These are phyloP conservation scores for Pisolithus thermaeus DNA, from an alignment of 1,284 basidiomycete species.

Conservation along the genomic window DNA sequence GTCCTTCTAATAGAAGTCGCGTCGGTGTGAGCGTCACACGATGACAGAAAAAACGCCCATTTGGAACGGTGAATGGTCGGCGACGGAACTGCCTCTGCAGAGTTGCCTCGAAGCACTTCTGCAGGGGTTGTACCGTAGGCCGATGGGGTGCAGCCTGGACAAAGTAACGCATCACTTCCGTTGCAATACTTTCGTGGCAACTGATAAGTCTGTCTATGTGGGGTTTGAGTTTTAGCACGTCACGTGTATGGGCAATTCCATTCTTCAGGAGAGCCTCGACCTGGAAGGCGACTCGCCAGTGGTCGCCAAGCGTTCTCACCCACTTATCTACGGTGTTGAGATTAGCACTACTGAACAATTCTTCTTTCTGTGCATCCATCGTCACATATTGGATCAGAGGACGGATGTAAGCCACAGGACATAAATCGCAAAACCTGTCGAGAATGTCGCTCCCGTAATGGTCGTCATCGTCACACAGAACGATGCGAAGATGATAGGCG, in stretches of 20 bases:
- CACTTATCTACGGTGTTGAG: conserved; percentile 41
- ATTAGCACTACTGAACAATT: conserved; percentile 44
- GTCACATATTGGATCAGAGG: conserved; percentile 26
- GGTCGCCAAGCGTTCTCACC: conserved; percentile 29
- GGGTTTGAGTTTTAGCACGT: conserved; percentile 42
- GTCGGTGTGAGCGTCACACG: conserved; percentile 70
- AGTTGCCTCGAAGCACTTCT: conserved; percentile 44
- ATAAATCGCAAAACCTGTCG: conserved; percentile 44
- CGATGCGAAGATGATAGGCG: conserved; percentile 58
- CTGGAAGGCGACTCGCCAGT: conserved; percentile 67
- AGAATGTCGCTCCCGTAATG: conserved; percentile 33
- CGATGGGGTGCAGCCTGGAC: conserved; percentile 39
- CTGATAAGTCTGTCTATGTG: conserved; percentile 37
- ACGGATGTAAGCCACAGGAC: conserved; percentile 43
- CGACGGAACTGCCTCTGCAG: conserved; percentile 21
- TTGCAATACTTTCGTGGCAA: conserved; percentile 29
- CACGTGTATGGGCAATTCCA: conserved; percentile 49
- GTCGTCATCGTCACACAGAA: conserved; percentile 40
- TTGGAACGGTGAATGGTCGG: conserved; percentile 13
- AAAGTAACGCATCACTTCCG: conserved; percentile 48
- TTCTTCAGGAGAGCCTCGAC: conserved; percentile 60
- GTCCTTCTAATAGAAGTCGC: conserved; percentile 65
- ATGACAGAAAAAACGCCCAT: conserved; percentile 44
- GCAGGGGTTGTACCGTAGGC: conserved; percentile 37
- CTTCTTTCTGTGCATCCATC: conserved; percentile 43